These are phyloP conservation scores for Aspergillus sp. DNA, from an alignment of 2,329 filamentous ascomycete species.

Conservation along the genomic window DNA sequence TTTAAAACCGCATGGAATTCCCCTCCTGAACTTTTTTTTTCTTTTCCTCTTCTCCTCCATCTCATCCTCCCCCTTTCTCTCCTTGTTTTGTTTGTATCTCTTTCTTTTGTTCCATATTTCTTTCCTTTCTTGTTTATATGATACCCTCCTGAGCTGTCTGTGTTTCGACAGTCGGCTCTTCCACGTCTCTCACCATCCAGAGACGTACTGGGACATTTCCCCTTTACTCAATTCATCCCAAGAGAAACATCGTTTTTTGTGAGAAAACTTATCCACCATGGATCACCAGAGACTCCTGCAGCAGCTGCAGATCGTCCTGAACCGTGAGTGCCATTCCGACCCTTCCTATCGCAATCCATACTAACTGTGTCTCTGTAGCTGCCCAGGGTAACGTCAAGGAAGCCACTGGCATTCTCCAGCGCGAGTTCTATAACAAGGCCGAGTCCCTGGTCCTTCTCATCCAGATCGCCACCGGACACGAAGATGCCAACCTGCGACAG, in stretches of 20 bases:
- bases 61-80: conserved; percentile 15
- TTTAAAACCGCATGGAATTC: neutral
- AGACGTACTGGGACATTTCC: conserved; percentile 17
- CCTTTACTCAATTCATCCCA: neutral
- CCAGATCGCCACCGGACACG: conserved; percentile 80
- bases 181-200: conserved; percentile 10
- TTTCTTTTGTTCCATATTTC: conserved; percentile 21
- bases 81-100: conserved; percentile 17
- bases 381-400: conserved; percentile 87
- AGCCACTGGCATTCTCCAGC: conserved; percentile 84
- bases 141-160: conserved; percentile 33
- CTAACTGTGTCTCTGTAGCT: conserved; percentile 51
- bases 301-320: conserved; percentile 82
- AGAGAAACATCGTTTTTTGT: neutral
- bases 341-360: neutral
- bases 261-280: conserved; percentile 50
- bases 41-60: conserved; percentile 20
- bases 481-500: conserved; percentile 71
- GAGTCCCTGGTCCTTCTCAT: conserved; percentile 81
- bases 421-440: conserved; percentile 86
- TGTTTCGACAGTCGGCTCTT: conserved; percentile 29
- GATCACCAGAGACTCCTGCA: conserved; percentile 79
- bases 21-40: conserved; percentile 13
- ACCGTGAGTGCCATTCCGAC: conserved; percentile 63
- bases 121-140: conserved; percentile 23